A percentile compares a stretch with the other conserved stretches of the same genome.
Conservation (phyloP, 1,139 yeast genomes). For the Fermentozyma sake region DNA sequence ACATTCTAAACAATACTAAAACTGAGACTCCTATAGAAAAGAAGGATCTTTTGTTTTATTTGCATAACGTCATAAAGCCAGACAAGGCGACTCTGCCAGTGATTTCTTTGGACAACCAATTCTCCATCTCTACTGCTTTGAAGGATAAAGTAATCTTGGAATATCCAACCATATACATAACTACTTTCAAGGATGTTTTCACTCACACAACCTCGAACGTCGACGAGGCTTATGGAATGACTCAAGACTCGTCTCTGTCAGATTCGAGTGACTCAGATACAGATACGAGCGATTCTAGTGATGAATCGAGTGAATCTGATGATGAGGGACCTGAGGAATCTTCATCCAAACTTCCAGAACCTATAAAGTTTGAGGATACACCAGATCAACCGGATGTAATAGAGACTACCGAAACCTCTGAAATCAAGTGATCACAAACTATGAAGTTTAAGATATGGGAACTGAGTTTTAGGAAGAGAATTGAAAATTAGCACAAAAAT, state of each 20-base stretch:
- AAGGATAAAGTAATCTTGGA: constrained; percentile 63
- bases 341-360: constrained; percentile 18
- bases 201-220: no score
- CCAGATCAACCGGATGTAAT: no score
- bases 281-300: constrained; percentile 9
- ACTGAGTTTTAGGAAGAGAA: no score
- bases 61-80: constrained; percentile 27
- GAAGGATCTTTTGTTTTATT: constrained; percentile 25
- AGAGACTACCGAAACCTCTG: no score
- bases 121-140: constrained; percentile 40
- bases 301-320: constrained; percentile 6
- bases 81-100: constrained; percentile 13
- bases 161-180: constrained; percentile 65
- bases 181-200: no score
- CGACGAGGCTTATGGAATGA: no score
- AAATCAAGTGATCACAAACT: no score
- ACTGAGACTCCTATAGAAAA: constrained; percentile 13
- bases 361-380: constrained; percentile 3
- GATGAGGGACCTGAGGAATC: constrained; percentile 19
- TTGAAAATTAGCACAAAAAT: no score
- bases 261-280: constrained; percentile 5
- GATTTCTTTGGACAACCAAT: constrained; percentile 19
- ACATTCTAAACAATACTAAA: constrained; percentile 18
- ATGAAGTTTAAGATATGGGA: no score
- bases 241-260: no score